Conservation (phyloP, 768 basidiomycete species). For the Auricularia auricula-judae region DNA sequence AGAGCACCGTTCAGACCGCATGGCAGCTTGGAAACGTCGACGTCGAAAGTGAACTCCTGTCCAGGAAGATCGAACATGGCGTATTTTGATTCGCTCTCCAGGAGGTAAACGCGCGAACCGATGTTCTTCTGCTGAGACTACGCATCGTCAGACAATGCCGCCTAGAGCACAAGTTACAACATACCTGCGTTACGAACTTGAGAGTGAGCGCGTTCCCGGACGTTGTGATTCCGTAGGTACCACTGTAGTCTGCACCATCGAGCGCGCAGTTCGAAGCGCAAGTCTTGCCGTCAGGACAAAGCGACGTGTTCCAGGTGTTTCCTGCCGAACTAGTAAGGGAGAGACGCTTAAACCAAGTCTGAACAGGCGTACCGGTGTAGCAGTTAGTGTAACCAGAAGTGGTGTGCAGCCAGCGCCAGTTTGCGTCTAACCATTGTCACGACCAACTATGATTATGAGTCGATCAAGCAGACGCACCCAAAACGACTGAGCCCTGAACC, state of each 20-base stretch:
- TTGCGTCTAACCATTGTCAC: conserved; percentile 3
- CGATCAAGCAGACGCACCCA: conserved; percentile 32
- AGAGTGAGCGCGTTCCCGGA: conserved; percentile 6
- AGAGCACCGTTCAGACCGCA: conserved; percentile 54
- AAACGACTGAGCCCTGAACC: conserved; percentile 22
- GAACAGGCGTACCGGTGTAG: conserved; percentile 15
- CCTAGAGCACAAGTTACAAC: neutral
- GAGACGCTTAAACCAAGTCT: too few species aligned
- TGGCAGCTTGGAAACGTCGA: conserved; percentile 44
- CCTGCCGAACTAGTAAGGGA: conserved; percentile 6
- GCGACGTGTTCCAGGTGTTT: conserved; percentile 21
- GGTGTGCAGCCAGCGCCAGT: conserved; percentile 16
- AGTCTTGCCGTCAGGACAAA: conserved; percentile 21
- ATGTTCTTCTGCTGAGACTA: conserved; percentile 1
- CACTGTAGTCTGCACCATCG: conserved; percentile 21
- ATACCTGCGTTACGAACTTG: conserved; percentile 7
- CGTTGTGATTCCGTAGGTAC: conserved; percentile 11
- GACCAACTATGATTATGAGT: neutral
- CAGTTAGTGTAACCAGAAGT: conserved; percentile 22
- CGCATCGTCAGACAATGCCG: neutral
- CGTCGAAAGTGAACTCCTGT: conserved; percentile 50
- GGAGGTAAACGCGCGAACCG: conserved; percentile 36
- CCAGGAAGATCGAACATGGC: conserved; percentile 40
- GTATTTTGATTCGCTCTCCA: conserved; percentile 34
- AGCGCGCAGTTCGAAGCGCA: conserved; percentile 25